Base-by-base conservation (phyloP, 441 rosid genomes). In the Gossypium davidsonii region DNA sequence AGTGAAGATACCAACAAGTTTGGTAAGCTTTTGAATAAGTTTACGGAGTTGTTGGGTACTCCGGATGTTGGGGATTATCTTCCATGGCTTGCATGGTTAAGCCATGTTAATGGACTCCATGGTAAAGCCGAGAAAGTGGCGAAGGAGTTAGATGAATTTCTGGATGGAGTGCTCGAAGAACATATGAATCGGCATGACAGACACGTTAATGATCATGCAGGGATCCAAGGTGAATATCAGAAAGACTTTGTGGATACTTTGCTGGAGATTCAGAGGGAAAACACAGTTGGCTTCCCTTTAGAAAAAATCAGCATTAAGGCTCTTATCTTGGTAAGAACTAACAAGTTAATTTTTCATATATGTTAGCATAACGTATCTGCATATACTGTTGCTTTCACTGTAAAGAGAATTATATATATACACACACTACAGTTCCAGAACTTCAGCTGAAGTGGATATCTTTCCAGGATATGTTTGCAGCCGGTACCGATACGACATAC, bases 71-170 rank as follows among this genome's bases (percentile, higher is more conserved):
- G 82, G 20, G 84, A 76, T 67, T 87, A 60, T 73, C 59, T 87
- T 2, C 85, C 88, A 2, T 81, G 79, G 78, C 84, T 85, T n/a
- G 70, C 68, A 0, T 86, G 89, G 88, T 53, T 84, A 18, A 78
- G 72, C 18, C 53, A 59, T 75, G 26, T 83, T 5, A 67, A 75
- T 1, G 88, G 88, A 44, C 8, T 77, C 49, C 66, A 78, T 28
- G 60, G 39, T 14, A 70, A 73, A 14, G 26, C 76, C 3, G 67
- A 79, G 3, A 76, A 49, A 67, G 66, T 72, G 1, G 73, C 63
- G n/a, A 76, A 70, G 3, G 80, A 76, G 37, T 46, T 83, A 18
- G 90, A 86, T 76, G 78, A 72, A 4, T 81, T 86, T 58, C 28
- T 86, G 2, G 83, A 83, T 18, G 73, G 44, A 76, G 80, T 78